Evolutionary conservation across 164 flowering plant genomes (phyloP), one percentile per base, ranked within the genome.

Genomic region (Liriodendron chinense): DNA sequence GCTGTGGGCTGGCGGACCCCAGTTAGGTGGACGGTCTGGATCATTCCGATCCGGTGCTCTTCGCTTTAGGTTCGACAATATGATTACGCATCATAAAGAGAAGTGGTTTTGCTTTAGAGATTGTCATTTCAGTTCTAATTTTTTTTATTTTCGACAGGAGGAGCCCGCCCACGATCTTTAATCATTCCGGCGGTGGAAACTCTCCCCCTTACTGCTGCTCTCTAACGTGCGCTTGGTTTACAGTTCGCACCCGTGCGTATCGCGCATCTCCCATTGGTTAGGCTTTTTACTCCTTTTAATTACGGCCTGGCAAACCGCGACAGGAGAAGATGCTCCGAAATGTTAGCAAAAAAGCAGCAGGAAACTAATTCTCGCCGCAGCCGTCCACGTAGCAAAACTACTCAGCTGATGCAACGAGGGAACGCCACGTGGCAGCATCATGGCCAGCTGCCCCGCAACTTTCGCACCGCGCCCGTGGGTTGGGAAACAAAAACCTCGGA

Each of bases 401-500:
- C 0, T 34, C 43, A 34, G 43, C 5, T 34, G 43, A 2, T 3
- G 43, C 43, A 53, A 7, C 2, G 12, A 53, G 59, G 18, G 2
- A 9, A 53, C 18, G 69, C 69, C 47, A 67, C 69, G 47, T 10
- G 47, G 34, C 69, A 28, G 69, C 26, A 12, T 28, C 67, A 7
- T 28, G 18, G 20, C 69, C 18, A 18, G 47, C 69, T 1, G 28
- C 26, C 43, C 68, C 69, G 18, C 7, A 6, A 67, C 47, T 28
- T 25, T 12, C 48, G 69, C 43, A 47, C 22, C 26, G 47, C 21
- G 22, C 13, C 48, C 26, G 48, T 28, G 69, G 47, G 48, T 18
- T 3, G 47, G 48, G 7, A 28, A 67, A 67, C 69, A 67, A 67
- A 3, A 28, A 67, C 69, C 69, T 67, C 21, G 69, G 69, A 67